These are phyloP conservation scores for Lactifluus hygrophoroides DNA, from an alignment of 768 basidiomycete species.

Conservation along the genomic window DNA sequence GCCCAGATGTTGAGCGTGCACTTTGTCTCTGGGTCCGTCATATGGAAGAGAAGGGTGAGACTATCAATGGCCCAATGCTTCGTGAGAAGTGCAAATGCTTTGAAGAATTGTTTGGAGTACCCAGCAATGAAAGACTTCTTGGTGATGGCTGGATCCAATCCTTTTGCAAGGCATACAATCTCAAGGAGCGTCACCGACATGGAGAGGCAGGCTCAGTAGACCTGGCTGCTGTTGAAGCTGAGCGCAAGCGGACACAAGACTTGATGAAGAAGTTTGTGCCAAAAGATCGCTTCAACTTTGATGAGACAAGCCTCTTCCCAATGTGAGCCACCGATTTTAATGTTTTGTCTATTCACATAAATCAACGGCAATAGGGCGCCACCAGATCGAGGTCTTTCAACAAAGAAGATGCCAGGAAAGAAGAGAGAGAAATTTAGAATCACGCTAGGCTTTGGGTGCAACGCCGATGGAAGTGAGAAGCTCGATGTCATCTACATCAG, in stretches of 20 bases:
- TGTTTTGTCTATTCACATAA: no score
- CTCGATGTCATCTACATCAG: not conserved
- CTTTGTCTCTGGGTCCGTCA: not conserved
- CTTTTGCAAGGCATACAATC: not conserved
- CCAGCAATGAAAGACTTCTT: not conserved
- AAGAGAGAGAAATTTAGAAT: not conserved
- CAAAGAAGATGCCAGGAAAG: not conserved
- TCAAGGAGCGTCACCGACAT: not conserved
- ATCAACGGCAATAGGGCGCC: not conserved
- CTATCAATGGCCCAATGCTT: not conserved
- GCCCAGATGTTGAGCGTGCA: not conserved
- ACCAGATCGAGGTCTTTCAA: not conserved
- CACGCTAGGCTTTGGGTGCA: not conserved
- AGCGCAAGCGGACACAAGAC: not conserved
- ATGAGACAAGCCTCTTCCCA: not conserved
- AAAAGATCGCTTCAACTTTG: not conserved
- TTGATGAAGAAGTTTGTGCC: not conserved
- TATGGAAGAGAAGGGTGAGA: not conserved
- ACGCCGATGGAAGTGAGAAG: not conserved
- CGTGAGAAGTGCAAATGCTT: not conserved
- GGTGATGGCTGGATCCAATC: not conserved
- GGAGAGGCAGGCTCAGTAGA: not conserved
- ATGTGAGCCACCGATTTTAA: no score
- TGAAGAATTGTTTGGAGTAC: not conserved
- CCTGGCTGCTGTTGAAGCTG: not conserved